A percentile compares a stretch with the other conserved stretches of the same genome.
phyloP scores from a whole-genome alignment of 2,329 filamentous ascomycete genomes.

The Trichoderma citrinoviride region DNA sequence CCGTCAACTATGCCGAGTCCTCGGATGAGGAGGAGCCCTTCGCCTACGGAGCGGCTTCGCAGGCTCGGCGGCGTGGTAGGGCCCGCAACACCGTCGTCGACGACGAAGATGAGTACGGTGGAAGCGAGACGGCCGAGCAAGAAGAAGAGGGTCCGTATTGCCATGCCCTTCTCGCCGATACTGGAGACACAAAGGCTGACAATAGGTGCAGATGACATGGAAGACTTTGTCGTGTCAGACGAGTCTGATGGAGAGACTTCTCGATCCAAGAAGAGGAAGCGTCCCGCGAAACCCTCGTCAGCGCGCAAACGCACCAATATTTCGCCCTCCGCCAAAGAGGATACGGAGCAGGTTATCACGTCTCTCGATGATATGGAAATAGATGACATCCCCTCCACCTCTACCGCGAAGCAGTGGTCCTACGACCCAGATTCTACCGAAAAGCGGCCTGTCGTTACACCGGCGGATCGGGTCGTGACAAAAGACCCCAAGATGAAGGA shows the following conservation, averaged over 20 bases:
- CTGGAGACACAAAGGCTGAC: conserved; percentile 12
- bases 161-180: too few relatives aligned
- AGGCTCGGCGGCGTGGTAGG: conserved; percentile 41
- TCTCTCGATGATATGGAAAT: conserved; percentile 46
- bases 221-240: conserved; percentile 84
- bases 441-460: conserved; percentile 37
- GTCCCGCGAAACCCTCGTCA: conserved; percentile 50
- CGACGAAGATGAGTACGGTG: conserved; percentile 66
- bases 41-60: conserved; percentile 41
- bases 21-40: conserved; percentile 78
- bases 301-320: conserved; percentile 63
- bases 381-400: conserved; percentile 57
- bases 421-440: conserved; percentile 51
- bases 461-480: conserved; percentile 30
- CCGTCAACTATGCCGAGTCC: conserved; percentile 80
- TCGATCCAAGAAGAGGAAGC: conserved; percentile 71
- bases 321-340: conserved; percentile 39
- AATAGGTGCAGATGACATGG: conserved; percentile 62
- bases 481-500: conserved; percentile 44
- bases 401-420: conserved; percentile 81
- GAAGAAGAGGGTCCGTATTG: conserved; percentile 55
- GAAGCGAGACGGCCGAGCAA: conserved; percentile 59
- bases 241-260: conserved; percentile 68
- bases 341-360: conserved; percentile 41
- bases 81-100: conserved; percentile 58